phyloP scores from a whole-genome alignment of 371 early-diverging fungal genomes.

The Nematocida major region DNA sequence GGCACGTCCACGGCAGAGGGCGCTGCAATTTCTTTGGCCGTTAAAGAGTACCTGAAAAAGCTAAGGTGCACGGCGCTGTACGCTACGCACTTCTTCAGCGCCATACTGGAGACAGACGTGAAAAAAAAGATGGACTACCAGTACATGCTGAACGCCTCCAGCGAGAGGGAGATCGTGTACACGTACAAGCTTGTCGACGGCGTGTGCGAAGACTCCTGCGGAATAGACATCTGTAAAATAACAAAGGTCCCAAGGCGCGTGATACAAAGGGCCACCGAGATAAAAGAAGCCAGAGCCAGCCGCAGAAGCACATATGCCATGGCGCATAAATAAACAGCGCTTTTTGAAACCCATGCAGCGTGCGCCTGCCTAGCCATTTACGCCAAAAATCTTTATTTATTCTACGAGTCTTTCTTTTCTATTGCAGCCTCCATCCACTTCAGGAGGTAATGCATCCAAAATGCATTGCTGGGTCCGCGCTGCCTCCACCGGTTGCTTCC shows the following conservation, averaged over 20 bases:
- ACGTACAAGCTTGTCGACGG: slow-evolving; percentile 80
- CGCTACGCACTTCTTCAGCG: slow-evolving; percentile 88
- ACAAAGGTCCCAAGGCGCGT: slow-evolving; percentile 75
- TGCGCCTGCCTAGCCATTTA: too few species aligned
- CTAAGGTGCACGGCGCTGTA: slow-evolving; percentile 68
- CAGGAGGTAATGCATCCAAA: slow-evolving; percentile 38
- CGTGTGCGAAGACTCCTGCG: slow-evolving; percentile 73
- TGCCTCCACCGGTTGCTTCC: slow-evolving; percentile 36
- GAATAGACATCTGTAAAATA: slow-evolving; percentile 86
- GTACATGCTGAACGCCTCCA: not conserved
- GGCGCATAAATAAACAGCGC: too few species aligned
- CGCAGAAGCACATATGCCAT: too few species aligned
- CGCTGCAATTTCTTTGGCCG: slow-evolving; percentile 84
- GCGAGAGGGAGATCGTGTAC: slow-evolving; percentile 75
- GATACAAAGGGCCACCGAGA: slow-evolving; percentile 54
- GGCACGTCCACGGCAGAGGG: slow-evolving; percentile 97
- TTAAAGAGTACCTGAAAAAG: slow-evolving; percentile 72
- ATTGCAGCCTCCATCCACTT: slow-evolving; percentile 16
- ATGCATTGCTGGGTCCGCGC: slow-evolving; percentile 2
- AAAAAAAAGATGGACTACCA: slow-evolving; percentile 50
- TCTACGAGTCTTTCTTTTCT: not conserved
- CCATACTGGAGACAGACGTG: slow-evolving; percentile 71
- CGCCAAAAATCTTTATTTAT: not conserved
- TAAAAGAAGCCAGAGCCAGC: slow-evolving; percentile 23
- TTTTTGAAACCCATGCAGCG: too few species aligned